Base-by-base conservation (phyloP, 306 rosid genomes). In the Dalbergia cultrata region DNA sequence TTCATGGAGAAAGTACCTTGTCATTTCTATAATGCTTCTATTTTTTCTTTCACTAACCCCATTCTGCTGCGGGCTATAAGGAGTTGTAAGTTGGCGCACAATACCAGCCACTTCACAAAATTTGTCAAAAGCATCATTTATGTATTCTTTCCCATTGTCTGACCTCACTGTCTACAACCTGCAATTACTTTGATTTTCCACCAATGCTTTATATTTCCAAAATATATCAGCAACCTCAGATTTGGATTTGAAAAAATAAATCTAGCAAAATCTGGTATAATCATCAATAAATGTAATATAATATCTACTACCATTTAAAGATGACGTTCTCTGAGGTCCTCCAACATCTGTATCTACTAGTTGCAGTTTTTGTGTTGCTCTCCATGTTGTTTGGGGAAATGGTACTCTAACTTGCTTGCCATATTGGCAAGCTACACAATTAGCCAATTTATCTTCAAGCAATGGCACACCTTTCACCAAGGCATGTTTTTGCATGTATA, bases 231-330 rank as follows among this genome's bases (percentile, higher is more conserved):
- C 67, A 61, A 61, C 67, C n/a, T 61, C 41, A 31, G 8, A 9
- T 16, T 61, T 61, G 3, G 17, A 61, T 12, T 61, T 61, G 5
- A 61, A 22, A 35, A 61, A 61, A 31, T 26, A 61, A 61, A 22
- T 61, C 41, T 9, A 61, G 31, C 67, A 61, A 26, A 26, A 26
- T 61, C 67, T 31, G 5, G 41, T 10, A 61, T 61, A 61, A 61
- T 61, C 43, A 61, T 61, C 43, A 61, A 26, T 61, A 31, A 61
- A 61, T 61, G 67, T 31, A 61, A 31, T 61, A 61, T 61, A 61
- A 5, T 61, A 31, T 31, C 9, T 61, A 26, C 13, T 61, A 31
- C 67, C 18, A 31, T 61, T 61, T 13, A 61, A 61, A 26, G 41
- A 61, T 34, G 68, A 34, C 6, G 16, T 9, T 34, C 11, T 34